Evolutionary conservation across 805 yeast species (phyloP), one percentile per base, ranked within the genome.

Genomic region (Kurtzmaniella fragi): DNA sequence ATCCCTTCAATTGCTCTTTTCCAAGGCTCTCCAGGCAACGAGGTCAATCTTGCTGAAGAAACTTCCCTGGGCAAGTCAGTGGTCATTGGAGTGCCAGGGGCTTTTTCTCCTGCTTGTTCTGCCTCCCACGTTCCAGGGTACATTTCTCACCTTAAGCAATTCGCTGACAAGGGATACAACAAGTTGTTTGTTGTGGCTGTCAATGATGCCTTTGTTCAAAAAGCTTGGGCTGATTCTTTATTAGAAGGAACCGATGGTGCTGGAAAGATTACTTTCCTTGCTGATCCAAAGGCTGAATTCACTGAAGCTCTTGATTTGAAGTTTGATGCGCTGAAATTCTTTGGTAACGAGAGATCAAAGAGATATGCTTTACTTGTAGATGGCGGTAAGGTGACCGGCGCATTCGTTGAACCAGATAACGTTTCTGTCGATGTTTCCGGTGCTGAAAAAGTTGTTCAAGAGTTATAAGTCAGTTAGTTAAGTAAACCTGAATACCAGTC

Each of bases 181-280:
- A 62, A 77, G 34, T 60, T 88, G 37, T 78, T 71, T 51, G 77
- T 89, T 32, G 77, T 89, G 28, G 73, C 93, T 14, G 95, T 86
- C 35, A 89, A 89, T 61, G 96, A 89, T 57, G 75, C 93, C 2
- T 89, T 89, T 59, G 96, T 88, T 36, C 77, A 81, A 54, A 75
- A 77, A 50, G 90, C 93, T 0, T 89, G 95, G 95, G 78, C 76
- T 32, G 74, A 79, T 7, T 17, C 35, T 2, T 49, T 63, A 29
- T 46, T 58, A 20, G 54, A 50, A 34, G 25, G n/a, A 9, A 31
- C 12, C 12, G 47, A 48, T 14, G 40, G 40, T 7, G 48, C 47
- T 13, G 50, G 47, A 14, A 61, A 65, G 39, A 62, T 82, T 39
- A 71, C 74, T 40, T 76, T 84, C 57, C 69, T 88, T 47, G 87